A percentile compares a stretch with the other conserved stretches of the same genome.
Conservation (phyloP, 352 stramenopile genomes). For the Pythium insidiosum region DNA sequence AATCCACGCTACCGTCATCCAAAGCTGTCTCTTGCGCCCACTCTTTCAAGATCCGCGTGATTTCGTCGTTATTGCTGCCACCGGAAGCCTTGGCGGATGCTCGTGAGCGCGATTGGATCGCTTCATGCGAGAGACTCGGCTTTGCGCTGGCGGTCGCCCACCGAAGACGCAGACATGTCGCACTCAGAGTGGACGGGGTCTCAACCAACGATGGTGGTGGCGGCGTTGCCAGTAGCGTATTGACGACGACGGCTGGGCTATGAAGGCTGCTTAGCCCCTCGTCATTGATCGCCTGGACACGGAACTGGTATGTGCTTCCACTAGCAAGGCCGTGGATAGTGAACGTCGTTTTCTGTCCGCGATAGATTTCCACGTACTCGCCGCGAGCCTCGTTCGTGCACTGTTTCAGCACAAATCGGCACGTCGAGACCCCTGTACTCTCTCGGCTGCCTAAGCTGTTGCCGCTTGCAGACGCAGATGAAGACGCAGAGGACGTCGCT, state of each 20-base stretch:
- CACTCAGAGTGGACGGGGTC: constrained; percentile 2
- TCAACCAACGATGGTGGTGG: constrained; percentile 31
- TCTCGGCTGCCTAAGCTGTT: background rate
- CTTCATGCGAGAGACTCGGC: constrained; percentile 40
- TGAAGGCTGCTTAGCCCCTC: constrained; percentile 62
- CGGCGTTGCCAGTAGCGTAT: constrained; percentile 79
- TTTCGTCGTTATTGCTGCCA: constrained; percentile 38
- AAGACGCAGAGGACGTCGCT: background rate
- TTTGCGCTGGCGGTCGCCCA: constrained; percentile 36
- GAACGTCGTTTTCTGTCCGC: constrained; percentile 51
- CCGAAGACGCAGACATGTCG: constrained; percentile 32
- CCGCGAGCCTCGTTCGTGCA: constrained; percentile 69
- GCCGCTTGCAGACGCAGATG: background rate
- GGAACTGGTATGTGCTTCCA: constrained; percentile 84
- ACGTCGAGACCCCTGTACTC: constrained; percentile 14
- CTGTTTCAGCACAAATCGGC: constrained; percentile 83
- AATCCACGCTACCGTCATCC: constrained; percentile 64
- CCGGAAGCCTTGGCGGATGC: constrained; percentile 15
- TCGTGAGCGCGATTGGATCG: constrained; percentile 27
- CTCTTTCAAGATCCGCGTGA: constrained; percentile 75
- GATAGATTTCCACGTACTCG: constrained; percentile 85
- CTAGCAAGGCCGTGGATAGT: constrained; percentile 75
- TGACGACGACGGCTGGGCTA: constrained; percentile 68
- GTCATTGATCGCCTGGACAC: constrained; percentile 78
- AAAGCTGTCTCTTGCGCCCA: constrained; percentile 76